phyloP scores from a whole-genome alignment of 2,329 filamentous ascomycete genomes.

The Aspergillus carbonarius region DNA sequence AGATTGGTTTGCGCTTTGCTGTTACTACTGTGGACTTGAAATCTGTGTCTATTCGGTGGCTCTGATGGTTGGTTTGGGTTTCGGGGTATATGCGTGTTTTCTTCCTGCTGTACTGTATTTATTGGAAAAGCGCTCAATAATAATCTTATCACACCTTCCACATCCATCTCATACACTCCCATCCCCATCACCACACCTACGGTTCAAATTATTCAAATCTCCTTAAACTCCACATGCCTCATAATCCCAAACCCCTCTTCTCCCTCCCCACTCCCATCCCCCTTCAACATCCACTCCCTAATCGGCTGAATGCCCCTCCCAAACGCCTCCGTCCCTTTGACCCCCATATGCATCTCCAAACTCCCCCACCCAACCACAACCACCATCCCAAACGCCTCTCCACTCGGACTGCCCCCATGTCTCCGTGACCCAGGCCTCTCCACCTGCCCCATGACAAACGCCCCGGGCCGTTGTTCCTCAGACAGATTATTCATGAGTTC shows the following conservation, averaged over 20 bases:
- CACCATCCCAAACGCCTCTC: constrained; percentile 44
- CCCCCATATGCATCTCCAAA: constrained; percentile 51
- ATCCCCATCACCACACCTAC: background rate
- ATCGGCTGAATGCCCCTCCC: constrained; percentile 41
- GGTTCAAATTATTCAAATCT: background rate
- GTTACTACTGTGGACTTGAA: constrained; percentile 11
- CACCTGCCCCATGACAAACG: constrained; percentile 39
- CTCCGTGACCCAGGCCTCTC: constrained; percentile 34
- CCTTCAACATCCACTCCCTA: constrained; percentile 39
- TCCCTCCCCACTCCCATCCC: constrained; percentile 44
- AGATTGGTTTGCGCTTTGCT: constrained; percentile 27
- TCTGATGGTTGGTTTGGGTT: constrained; percentile 20
- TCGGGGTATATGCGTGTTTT: constrained; percentile 14
- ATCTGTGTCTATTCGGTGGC: constrained; percentile 15
- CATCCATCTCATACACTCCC: background rate
- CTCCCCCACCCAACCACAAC: constrained; percentile 54
- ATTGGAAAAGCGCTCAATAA: constrained; percentile 23
- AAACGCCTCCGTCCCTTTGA: constrained; percentile 48
- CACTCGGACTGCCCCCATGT: constrained; percentile 39
- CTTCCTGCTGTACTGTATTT: constrained; percentile 33
- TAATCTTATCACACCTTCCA: constrained; percentile 2
- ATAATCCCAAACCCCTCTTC: constrained; percentile 44
- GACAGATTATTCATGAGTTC: constrained; percentile 32
- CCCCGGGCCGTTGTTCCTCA: constrained; percentile 26
- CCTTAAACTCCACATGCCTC: background rate